Evolutionary conservation across 1,139 yeast species (phyloP).

Genomic region (Magnusiomyces ingens): DNA sequence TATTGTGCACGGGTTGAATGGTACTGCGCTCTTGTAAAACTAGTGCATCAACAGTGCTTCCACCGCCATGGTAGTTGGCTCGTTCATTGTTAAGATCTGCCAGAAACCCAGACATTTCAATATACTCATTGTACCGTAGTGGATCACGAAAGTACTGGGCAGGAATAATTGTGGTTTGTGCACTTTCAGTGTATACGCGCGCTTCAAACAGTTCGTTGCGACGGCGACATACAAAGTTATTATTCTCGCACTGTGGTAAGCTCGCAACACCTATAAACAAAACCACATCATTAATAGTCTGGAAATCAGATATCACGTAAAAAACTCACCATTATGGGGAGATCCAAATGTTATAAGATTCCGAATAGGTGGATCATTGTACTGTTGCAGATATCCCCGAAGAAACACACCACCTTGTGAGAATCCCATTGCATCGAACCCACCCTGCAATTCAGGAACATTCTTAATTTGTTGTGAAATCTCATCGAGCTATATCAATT

Average conservation of each 20-base stretch:
- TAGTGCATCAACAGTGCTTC: neutral
- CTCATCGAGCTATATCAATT: conserved; percentile 19
- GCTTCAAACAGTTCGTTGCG: conserved; percentile 49
- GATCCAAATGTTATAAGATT: conserved; percentile 70
- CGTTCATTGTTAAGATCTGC: conserved; percentile 65
- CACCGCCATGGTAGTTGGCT: conserved; percentile 8
- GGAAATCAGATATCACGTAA: neutral
- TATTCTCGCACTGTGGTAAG: conserved; percentile 51
- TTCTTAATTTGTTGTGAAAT: conserved; percentile 41
- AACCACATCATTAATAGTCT: neutral
- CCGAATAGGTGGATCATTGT: conserved; percentile 43
- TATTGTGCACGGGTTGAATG: conserved; percentile 20
- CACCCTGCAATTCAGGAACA: conserved; percentile 41
- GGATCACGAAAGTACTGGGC: conserved; percentile 68
- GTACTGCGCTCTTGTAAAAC: too few relatives aligned
- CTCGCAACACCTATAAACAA: conserved; percentile 41
- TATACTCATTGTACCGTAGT: conserved; percentile 41
- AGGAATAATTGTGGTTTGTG: conserved; percentile 55
- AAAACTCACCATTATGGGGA: conserved; percentile 58
- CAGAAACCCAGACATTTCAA: conserved; percentile 47
- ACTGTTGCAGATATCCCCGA: conserved; percentile 56
- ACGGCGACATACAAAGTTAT: conserved; percentile 57
- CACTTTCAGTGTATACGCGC: conserved; percentile 54
- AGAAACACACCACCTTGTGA: conserved; percentile 78
- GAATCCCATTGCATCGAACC: conserved; percentile 72